A percentile compares a stretch with the other conserved stretches of the same genome.
phyloP scores from a whole-genome alignment of 495 filamentous ascomycete species.

The Amorphotheca resinae region DNA sequence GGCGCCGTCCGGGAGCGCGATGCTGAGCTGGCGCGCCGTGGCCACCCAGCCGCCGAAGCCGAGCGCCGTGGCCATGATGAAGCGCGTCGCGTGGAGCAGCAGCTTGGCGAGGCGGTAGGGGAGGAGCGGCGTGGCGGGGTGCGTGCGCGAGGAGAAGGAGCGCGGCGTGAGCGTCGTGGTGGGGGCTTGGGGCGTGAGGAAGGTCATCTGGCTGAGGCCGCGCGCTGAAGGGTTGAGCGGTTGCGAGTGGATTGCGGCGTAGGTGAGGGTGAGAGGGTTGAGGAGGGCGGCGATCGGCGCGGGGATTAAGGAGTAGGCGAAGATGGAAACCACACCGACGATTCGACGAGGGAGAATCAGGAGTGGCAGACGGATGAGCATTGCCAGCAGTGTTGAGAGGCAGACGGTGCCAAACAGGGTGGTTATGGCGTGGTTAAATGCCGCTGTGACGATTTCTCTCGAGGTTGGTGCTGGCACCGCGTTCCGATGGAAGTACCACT shows the following conservation, averaged over 20 bases:
- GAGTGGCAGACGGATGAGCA: conserved; percentile 76
- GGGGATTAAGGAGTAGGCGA: conserved; percentile 69
- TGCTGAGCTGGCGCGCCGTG: conserved; percentile 58
- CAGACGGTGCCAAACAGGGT: conserved; percentile 91
- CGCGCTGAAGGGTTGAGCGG: conserved; percentile 62
- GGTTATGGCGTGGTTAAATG: conserved; percentile 62
- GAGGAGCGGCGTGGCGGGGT: conserved; percentile 32
- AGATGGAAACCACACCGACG: conserved; percentile 35
- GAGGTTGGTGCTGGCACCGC: conserved; percentile 63
- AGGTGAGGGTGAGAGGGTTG: conserved; percentile 83
- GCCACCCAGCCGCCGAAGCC: conserved; percentile 98
- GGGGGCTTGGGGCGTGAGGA: conserved; percentile 47
- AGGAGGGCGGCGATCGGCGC: conserved; percentile 73
- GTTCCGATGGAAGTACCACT: conserved; percentile 98
- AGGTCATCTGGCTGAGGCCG: conserved; percentile 63
- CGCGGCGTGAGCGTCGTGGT: conserved; percentile 50
- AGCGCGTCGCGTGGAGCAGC: conserved; percentile 76
- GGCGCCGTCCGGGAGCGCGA: conserved; percentile 34
- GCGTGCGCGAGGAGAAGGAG: conserved; percentile 35
- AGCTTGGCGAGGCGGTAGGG: conserved; percentile 87
- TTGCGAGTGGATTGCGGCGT: conserved; percentile 86
- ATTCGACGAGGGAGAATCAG: conserved; percentile 67
- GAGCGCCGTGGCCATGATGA: conserved; percentile 76
- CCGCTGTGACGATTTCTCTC: conserved; percentile 67
- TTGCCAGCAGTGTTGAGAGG: conserved; percentile 64